Evolutionary conservation across 306 rosid species (phyloP).

Genomic region (Cicer judaicum): DNA sequence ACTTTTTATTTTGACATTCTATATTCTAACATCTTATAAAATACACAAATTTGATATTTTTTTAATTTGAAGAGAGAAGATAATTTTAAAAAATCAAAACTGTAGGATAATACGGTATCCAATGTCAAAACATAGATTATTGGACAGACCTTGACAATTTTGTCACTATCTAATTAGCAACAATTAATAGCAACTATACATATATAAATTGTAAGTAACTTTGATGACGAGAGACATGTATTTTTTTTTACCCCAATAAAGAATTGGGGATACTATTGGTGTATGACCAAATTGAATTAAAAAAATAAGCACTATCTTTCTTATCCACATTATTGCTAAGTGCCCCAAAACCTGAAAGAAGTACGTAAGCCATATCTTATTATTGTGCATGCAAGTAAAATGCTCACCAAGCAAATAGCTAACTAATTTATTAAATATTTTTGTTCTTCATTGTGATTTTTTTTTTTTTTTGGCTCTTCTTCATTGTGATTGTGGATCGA

Average conservation of each 20-base stretch:
- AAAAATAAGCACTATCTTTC: slow-evolving; percentile 45
- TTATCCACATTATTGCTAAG: slow-evolving; percentile 61
- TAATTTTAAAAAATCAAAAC: no score
- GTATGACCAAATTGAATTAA: slow-evolving; percentile 29
- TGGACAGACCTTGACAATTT: slow-evolving; percentile 43
- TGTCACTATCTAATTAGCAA: slow-evolving; percentile 18
- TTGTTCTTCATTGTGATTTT: neutral
- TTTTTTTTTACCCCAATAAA: slow-evolving; percentile 36
- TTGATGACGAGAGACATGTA: slow-evolving; percentile 40
- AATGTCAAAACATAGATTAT: neutral
- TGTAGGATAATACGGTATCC: no score
- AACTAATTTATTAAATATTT: neutral
- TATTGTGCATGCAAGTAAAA: slow-evolving; percentile 42
- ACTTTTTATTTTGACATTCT: no score
- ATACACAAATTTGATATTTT: no score
- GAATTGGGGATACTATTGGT: slow-evolving; percentile 26
- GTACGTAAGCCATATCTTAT: slow-evolving; percentile 54
- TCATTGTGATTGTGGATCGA: neutral
- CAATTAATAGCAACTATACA: neutral
- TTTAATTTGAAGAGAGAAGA: no score
- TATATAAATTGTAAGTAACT: slow-evolving; percentile 11
- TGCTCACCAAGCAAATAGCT: slow-evolving; percentile 26
- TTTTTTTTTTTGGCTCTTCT: neutral
- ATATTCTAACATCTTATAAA: no score
- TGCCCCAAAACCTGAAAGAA: slow-evolving; percentile 56